Percentiles rank a stretch among this genome's conserved stretches.
Evolutionary conservation across 345 rosid genomes (phyloP).

Genomic region (Aurinia saxatilis): DNA sequence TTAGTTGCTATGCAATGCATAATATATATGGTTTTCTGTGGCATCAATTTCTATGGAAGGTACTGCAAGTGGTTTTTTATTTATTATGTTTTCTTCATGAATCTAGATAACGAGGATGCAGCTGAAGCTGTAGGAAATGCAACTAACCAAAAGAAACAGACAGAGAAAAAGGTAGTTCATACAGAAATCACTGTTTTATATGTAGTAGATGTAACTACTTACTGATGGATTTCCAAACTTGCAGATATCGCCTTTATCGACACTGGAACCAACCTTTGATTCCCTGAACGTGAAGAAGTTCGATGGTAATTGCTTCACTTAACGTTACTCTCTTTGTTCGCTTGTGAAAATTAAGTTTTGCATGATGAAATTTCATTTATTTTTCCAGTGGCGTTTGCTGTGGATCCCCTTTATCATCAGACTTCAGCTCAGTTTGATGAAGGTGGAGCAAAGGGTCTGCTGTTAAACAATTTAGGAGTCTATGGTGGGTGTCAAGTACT

Average conservation of each 20-base stretch:
- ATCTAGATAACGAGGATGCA: slow-evolving; percentile 46
- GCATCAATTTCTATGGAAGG: not conserved
- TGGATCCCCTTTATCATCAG: slow-evolving; percentile 95
- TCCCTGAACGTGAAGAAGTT: slow-evolving; percentile 81
- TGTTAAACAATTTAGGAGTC: slow-evolving; percentile 87
- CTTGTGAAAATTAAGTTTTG: slow-evolving; percentile 11
- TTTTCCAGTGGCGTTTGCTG: slow-evolving; percentile 78
- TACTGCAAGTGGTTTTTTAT: not conserved
- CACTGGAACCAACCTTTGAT: slow-evolving; percentile 80
- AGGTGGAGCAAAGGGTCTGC: slow-evolving; percentile 92
- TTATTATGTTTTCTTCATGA: not conserved
- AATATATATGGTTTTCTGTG: not conserved
- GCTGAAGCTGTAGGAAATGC: slow-evolving; percentile 37
- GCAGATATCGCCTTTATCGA: slow-evolving; percentile 82
- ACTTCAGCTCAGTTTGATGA: slow-evolving; percentile 97
- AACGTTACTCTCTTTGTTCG: slow-evolving; percentile 7
- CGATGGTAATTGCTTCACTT: slow-evolving; percentile 51
- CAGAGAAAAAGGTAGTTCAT: slow-evolving; percentile 52
- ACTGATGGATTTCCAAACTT: slow-evolving; percentile 26
- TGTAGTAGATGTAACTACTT: not conserved
- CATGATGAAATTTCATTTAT: slow-evolving; percentile 15
- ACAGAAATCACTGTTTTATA: not conserved
- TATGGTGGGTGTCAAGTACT: slow-evolving; percentile 84
- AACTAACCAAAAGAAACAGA: slow-evolving; percentile 54
- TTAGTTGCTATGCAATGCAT: not conserved